Percentiles rank a stretch among this genome's conserved stretches.
Conservation (phyloP, 768 basidiomycete species). For the Podaxis sp. region DNA sequence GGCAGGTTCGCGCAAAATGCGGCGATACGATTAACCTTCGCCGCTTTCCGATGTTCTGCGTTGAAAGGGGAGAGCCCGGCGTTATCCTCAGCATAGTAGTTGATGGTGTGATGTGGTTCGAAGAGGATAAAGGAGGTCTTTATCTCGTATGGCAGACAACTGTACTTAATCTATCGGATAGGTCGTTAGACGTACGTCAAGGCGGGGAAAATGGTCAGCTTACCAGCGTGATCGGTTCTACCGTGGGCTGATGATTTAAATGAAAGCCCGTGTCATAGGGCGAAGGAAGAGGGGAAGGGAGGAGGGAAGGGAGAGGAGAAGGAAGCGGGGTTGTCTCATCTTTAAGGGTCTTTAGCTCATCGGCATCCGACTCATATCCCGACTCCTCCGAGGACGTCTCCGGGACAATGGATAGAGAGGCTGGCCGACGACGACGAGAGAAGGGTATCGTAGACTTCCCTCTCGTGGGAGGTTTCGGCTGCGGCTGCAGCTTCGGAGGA, state of each 20-base stretch:
- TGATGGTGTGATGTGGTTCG: conserved; percentile 15
- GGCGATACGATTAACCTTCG: conserved; percentile 16
- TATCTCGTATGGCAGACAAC: conserved; percentile 14
- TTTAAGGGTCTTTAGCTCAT: conserved; percentile 9
- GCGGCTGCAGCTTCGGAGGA: background rate
- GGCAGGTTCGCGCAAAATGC: conserved; percentile 22
- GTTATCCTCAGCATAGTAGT: conserved; percentile 18
- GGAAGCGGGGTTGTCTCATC: background rate
- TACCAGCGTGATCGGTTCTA: conserved; percentile 9
- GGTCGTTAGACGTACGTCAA: background rate
- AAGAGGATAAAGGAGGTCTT: conserved; percentile 15
- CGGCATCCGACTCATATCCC: conserved; percentile 12
- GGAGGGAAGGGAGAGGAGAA: conserved; percentile 3
- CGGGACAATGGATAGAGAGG: background rate
- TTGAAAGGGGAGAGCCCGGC: conserved; percentile 18
- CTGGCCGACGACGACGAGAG: conserved; percentile 1
- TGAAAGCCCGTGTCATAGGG: conserved; percentile 9
- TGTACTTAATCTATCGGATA: conserved; percentile 9
- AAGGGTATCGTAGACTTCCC: conserved; percentile 2
- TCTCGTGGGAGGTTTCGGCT: background rate
- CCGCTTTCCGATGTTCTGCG: conserved; percentile 13
- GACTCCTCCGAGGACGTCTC: conserved; percentile 10
- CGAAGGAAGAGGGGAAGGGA: conserved; percentile 4
- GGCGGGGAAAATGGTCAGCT: background rate
- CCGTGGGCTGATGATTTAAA: conserved; percentile 7